These are phyloP conservation scores for Lepidium sativum DNA, from an alignment of 345 rosid genomes.

Conservation along the genomic window DNA sequence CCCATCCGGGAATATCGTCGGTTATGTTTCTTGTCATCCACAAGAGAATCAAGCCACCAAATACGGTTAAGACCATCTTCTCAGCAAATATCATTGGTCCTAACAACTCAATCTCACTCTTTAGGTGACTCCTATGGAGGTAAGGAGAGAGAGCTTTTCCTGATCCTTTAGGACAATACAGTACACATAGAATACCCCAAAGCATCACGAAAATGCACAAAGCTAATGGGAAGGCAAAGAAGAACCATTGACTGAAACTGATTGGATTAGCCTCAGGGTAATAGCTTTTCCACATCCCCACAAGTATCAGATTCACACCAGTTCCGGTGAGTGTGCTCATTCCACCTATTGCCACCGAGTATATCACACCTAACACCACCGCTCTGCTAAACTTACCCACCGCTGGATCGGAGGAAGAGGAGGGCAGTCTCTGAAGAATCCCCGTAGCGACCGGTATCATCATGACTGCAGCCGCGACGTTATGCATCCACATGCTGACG, in stretches of 20 bases:
- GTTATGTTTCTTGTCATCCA: constrained; percentile 97
- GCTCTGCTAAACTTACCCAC: constrained; percentile 54
- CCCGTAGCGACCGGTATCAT: constrained; percentile 99
- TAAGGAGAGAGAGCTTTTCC: constrained; percentile 53
- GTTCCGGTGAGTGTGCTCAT: constrained; percentile 94
- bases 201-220: constrained; percentile 47
- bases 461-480: constrained; percentile 82
- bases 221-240: constrained; percentile 77
- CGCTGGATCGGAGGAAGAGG: constrained; percentile 13
- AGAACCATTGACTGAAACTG: constrained; percentile 80
- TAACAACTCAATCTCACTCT: constrained; percentile 50
- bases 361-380: constrained; percentile 73
- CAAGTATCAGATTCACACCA: constrained; percentile 85
- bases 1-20: constrained; percentile 89
- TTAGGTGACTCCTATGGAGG: constrained; percentile 59
- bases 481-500: constrained; percentile 99
- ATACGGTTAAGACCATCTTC: constrained; percentile 60
- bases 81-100: constrained; percentile 96
- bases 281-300: constrained; percentile 86
- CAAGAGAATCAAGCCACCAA: constrained; percentile 53
- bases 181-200: constrained; percentile 63
- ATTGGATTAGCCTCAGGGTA: constrained; percentile 62
- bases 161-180: constrained; percentile 53
- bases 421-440: constrained; percentile 65
- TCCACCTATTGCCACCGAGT: constrained; percentile 70